Base-by-base conservation (phyloP, 2,329 filamentous ascomycete species). In the Claviceps arundinis region DNA sequence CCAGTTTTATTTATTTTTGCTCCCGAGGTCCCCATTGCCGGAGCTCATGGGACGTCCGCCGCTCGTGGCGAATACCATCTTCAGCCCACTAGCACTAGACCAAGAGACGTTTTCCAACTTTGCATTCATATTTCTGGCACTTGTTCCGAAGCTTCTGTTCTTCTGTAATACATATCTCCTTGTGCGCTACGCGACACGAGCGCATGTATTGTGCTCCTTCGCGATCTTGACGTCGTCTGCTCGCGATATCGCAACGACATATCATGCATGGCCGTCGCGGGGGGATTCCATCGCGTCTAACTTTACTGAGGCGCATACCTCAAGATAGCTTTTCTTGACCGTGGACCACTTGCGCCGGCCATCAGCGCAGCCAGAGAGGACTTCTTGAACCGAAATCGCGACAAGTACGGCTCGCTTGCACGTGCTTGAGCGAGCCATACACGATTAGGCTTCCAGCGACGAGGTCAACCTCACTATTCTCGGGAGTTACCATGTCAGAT, bases 211-310 rank as follows among this genome's bases (percentile, higher is more conserved):
- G 19, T 4, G 6, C 47, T 9, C n/a, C 13, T 30, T 26, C 9
- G 38, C 7, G 22, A 16, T 43, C 45, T 22, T 45, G 9, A 34
- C 13, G 24, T 7, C 14, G 8, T 30, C 8, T 37, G 17, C 26
- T 24, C n/a, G 19, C 45, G 30, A 38, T 19, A 4, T 11, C 48
- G 26, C 48, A 47, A 22, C 48, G 48, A 37, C 45, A 52, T 47
- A 52, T 14, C 53, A 55, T 55, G 53, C 48, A 52, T 55, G 50
- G 47, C 16, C 37, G 53, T 48, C 44, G 30, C 38, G 40, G 5
- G 37, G 34, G 30, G 9, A 22, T 16, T 22, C 16, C 16, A 37
- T 45, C 47, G 47, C 48, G 50, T 48, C 50, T 50, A 26, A 34
- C 13, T n/a, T 44, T 45, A 14, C 30, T 37, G 19, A 46, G 53